Base-by-base conservation (phyloP, 352 stramenopile genomes). In the Phytophthora pini region DNA sequence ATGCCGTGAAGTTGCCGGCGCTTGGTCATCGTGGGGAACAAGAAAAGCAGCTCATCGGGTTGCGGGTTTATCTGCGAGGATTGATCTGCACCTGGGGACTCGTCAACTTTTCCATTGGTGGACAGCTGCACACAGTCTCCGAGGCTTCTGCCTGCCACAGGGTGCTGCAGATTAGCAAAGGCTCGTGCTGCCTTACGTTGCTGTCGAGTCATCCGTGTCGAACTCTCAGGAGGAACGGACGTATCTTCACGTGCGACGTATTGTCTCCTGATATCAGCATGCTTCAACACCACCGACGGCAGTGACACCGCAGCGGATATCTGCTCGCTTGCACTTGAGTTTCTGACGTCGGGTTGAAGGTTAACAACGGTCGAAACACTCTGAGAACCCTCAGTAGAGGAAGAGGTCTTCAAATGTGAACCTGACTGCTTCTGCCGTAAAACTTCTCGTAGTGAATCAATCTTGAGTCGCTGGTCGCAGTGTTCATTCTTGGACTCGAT, bases 1-100 rank as follows among this genome's bases (percentile, higher is more conserved):
- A 79, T 80, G 56, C 61, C 70, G 54, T 84, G 76, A 32, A 84
- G 70, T 20, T 79, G 69, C 39, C 76, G 58, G 34, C 75, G 72
- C 20, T 65, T 51, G 24, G 76, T 84, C 61, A 84, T 68, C 1
- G 76, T 81, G 29, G 69, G 72, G 24, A 81, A 66, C 38, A 84
- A 57, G 53, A 79, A 84, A 29, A 79, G 65, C 6, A 76, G 56
- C 13, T 66, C 44, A 27, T 70, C 61, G 1, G 41, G 36, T 55
- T 31, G 31, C 3, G 58, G 26, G 3, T 45, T 31, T 13, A 20
- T 22, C 24, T 32, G 29, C n/a, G 31, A 36, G 15, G 24, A 24
- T 47, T 41, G 51, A 13, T 56, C 17, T 44, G 26, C 36, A 7
- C 29, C 2, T 5, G 7, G 8, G 27, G 40, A 40, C 5, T 55